Conservation (phyloP, 768 basidiomycete species). For the Coprinopsis marcescibilis region DNA sequence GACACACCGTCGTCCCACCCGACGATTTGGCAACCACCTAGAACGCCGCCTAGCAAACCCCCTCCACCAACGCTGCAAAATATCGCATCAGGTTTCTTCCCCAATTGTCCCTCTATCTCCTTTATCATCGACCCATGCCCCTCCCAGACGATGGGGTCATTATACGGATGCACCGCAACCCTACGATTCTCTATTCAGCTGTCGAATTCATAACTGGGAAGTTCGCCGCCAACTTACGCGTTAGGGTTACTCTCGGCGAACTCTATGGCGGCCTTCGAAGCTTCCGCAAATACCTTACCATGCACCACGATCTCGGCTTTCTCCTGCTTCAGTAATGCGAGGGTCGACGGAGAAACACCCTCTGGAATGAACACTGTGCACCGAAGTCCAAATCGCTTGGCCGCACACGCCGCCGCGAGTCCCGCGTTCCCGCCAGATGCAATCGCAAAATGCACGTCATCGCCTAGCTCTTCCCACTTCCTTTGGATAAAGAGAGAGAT, state of each 20-base stretch:
- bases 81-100: conserved; percentile 57
- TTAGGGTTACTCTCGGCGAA: conserved; percentile 38
- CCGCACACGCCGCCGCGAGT: conserved; percentile 61
- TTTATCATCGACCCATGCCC: conserved; percentile 71
- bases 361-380: conserved; percentile 68
- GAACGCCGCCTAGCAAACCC: conserved; percentile 64
- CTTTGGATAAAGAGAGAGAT: conserved; percentile 56
- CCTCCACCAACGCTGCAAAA: conserved; percentile 78
- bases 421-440: conserved; percentile 84
- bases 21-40: conserved; percentile 55
- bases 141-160: conserved; percentile 64
- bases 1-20: conserved; percentile 66
- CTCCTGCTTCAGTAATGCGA: conserved; percentile 45
- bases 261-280: conserved; percentile 44
- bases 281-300: conserved; percentile 55
- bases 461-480: conserved; percentile 45
- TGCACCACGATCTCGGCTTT: conserved; percentile 53
- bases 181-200: conserved; percentile 27
- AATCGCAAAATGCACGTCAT: conserved; percentile 53
- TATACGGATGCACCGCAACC: conserved; percentile 67
- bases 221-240: conserved; percentile 38
- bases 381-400: conserved; percentile 44
- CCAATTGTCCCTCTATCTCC: conserved; percentile 55
- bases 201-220: not conserved
- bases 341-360: conserved; percentile 41